Conservation (phyloP, 306 rosid species). For the Corylus heterophylla region DNA sequence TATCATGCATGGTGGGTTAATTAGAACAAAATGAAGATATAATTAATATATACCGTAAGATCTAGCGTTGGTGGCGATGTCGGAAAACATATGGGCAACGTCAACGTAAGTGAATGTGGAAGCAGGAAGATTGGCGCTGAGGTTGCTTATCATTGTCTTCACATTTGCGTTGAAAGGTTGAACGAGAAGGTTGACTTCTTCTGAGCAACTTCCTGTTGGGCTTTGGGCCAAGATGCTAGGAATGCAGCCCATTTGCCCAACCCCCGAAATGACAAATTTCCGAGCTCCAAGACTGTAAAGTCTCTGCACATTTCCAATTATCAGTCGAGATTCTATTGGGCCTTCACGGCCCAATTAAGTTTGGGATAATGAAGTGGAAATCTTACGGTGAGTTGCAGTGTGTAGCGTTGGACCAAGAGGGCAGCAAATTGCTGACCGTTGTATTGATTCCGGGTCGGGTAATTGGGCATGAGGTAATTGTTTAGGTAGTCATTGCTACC, state of each 20-base stretch:
- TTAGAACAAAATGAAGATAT: neutral
- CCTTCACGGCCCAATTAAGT: neutral
- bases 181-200: slow-evolving; percentile 75
- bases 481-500: slow-evolving; percentile 97
- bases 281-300: slow-evolving; percentile 90
- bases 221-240: slow-evolving; percentile 87
- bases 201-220: slow-evolving; percentile 58
- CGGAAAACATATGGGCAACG: slow-evolving; percentile 54
- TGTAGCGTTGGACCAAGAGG: slow-evolving; percentile 60
- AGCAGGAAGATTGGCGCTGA: slow-evolving; percentile 65
- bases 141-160: slow-evolving; percentile 58
- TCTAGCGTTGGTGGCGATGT: slow-evolving; percentile 55
- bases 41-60: slow-evolving; percentile 46
- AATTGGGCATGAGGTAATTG: slow-evolving; percentile 94
- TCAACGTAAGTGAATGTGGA: slow-evolving; percentile 62
- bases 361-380: neutral
- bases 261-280: slow-evolving; percentile 69
- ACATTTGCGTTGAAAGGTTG: slow-evolving; percentile 72
- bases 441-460: slow-evolving; percentile 65
- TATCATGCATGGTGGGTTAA: too few relatives aligned
- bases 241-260: slow-evolving; percentile 84
- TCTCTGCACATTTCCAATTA: slow-evolving; percentile 33
- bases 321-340: neutral
- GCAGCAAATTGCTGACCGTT: slow-evolving; percentile 67
- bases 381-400: slow-evolving; percentile 71